phyloP scores from a whole-genome alignment of 805 yeast species.

The Monosporozyma servazzii region DNA sequence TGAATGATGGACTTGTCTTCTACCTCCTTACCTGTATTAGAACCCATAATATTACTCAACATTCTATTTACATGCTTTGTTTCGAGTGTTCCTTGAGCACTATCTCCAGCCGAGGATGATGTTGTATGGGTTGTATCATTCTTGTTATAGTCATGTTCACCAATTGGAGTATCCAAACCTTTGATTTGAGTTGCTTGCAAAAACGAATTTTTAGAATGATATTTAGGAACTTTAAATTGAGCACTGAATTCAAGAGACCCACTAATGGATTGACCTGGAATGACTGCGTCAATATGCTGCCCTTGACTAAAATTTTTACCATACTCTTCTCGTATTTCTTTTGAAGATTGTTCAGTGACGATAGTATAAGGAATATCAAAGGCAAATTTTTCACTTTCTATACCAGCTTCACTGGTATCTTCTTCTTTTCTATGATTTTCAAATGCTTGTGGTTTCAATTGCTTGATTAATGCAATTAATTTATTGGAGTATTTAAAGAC shows the following conservation, averaged over 20 bases:
- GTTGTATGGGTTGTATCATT: neutral
- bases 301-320: conserved; percentile 17
- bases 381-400: neutral
- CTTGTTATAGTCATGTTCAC: conserved; percentile 5
- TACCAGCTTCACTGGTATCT: neutral
- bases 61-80: conserved; percentile 17
- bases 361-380: conserved; percentile 19
- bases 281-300: conserved; percentile 16
- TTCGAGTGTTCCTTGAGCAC: neutral
- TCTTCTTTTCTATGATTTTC: conserved; percentile 1
- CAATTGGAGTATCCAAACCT: conserved; percentile 24
- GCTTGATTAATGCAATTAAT: conserved; percentile 7
- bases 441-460: conserved; percentile 11
- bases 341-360: conserved; percentile 23
- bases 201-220: conserved; percentile 27
- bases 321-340: conserved; percentile 20
- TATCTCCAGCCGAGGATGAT: neutral
- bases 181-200: conserved; percentile 23
- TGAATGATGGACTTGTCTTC: neutral
- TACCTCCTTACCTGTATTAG: neutral
- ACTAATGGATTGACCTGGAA: conserved; percentile 26
- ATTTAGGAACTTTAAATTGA: conserved; percentile 27
- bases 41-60: conserved; percentile 17
- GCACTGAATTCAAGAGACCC: conserved; percentile 28
- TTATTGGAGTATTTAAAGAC: conserved; percentile 28